Conservation (phyloP, 768 basidiomycete genomes). For the Tulasnella sp. region DNA sequence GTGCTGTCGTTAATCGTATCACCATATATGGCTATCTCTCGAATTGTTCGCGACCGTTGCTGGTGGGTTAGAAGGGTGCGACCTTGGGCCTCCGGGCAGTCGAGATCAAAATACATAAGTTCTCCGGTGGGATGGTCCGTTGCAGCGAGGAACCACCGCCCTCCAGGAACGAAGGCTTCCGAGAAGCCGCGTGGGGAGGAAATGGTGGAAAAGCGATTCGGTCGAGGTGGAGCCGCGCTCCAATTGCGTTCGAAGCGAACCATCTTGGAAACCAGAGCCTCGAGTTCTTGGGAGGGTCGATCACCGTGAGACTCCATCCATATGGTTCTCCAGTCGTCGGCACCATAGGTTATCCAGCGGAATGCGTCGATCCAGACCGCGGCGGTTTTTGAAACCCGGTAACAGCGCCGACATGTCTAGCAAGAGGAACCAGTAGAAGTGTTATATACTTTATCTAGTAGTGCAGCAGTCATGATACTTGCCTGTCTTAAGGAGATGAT, state of each 20-base stretch:
- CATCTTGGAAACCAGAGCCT: not conserved
- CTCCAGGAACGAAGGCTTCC: not conserved
- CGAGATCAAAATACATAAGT: not conserved
- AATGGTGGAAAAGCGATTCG: not conserved
- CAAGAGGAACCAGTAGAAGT: no score
- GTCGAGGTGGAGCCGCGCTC: not conserved
- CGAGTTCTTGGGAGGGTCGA: not conserved
- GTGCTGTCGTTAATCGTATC: not conserved
- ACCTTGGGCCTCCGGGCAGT: not conserved
- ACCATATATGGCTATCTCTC: not conserved
- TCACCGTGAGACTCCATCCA: not conserved
- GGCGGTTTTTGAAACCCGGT: not conserved
- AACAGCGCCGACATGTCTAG: not conserved
- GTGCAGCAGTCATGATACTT: no score
- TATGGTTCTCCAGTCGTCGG: not conserved
- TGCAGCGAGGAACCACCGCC: not conserved
- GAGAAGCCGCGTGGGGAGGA: not conserved
- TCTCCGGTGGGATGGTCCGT: not conserved
- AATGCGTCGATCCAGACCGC: not conserved
- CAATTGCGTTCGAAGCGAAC: not conserved
- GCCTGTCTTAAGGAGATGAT: no score
- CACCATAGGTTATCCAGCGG: not conserved
- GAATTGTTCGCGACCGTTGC: not conserved
- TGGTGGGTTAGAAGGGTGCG: not conserved
- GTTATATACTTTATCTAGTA: no score